Evolutionary conservation across 768 basidiomycete genomes (phyloP), one percentile per base, ranked within the genome.

Genomic region (Tulasnella sp.): DNA sequence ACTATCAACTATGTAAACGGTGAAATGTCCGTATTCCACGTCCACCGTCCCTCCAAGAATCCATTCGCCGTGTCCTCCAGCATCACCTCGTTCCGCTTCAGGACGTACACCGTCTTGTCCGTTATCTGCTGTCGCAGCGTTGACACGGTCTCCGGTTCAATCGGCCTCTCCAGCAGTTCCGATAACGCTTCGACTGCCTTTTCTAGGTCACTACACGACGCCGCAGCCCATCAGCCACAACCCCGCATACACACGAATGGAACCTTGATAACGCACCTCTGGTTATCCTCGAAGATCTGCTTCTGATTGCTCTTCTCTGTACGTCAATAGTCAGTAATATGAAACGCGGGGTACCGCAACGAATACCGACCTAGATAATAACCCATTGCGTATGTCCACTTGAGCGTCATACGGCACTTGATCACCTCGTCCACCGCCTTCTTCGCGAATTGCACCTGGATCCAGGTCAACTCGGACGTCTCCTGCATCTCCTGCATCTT

Each of bases 401-500:
- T 98, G 58, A 99, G 80, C 36, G 94, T 97, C 74, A 82, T 87
- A 25, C 96, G 81, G 71, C 96, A 88, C 68, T 83, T 83, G 64
- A 84, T 79, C 36, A 88, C 79, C 68, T 85, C 84, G 66, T 97
- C 96, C 3, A 97, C 93, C 0, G 96, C 96, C 70, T 93, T 93
- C 75, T 91, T 92, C 78, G 96, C 93, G 71, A 99, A 99, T 71
- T 98, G 94, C 29, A 83, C 92, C 71, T 99, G 93, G 63, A 99
- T 99, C 96, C 96, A 99, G 2, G 91, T 92, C 36, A 99, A 72
- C 55, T 82, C 77, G 2, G 89, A 91, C 9, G 83, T 84, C 61
- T 91, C 78, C 73, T 98, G 96, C 85, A 98, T 94, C 71, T 96
- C 91, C 70, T 97, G 92, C 96, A 99, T 99, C 82, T 97, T 97